Percentiles rank a stretch among this genome's conserved stretches.
Evolutionary conservation across 1,139 yeast genomes (phyloP).

Genomic region (Pichia cactophila): DNA sequence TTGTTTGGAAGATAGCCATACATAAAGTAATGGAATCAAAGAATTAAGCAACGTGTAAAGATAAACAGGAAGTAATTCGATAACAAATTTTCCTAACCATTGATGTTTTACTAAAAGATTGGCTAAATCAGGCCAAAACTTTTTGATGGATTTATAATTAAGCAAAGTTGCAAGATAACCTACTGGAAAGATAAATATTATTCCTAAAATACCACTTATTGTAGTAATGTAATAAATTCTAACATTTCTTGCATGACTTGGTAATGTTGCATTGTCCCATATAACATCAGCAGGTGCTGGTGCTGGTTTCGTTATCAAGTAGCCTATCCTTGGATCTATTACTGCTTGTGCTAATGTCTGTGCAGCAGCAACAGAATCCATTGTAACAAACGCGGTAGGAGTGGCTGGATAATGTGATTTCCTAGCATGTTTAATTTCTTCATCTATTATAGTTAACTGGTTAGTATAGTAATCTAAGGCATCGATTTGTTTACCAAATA

Average conservation of each 20-base stretch:
- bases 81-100: slow-evolving; percentile 66
- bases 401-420: slow-evolving; percentile 59
- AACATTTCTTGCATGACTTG: slow-evolving; percentile 45
- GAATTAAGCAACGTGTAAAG: slow-evolving; percentile 63
- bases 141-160: slow-evolving; percentile 61
- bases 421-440: slow-evolving; percentile 52
- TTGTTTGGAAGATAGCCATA: slow-evolving; percentile 57
- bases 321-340: slow-evolving; percentile 68
- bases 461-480: slow-evolving; percentile 58
- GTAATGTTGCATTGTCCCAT: slow-evolving; percentile 64
- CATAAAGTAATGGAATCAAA: slow-evolving; percentile 61
- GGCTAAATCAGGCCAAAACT: slow-evolving; percentile 69
- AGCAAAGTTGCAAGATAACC: slow-evolving; percentile 67
- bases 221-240: slow-evolving; percentile 56
- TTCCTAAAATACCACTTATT: slow-evolving; percentile 53
- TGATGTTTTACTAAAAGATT: slow-evolving; percentile 48
- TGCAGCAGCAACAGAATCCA: slow-evolving; percentile 80
- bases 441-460: slow-evolving; percentile 50
- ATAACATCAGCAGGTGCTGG: slow-evolving; percentile 78
- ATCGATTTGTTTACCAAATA: slow-evolving; percentile 52
- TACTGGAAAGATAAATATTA: slow-evolving; percentile 61
- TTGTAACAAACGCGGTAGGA: slow-evolving; percentile 70
- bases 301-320: slow-evolving; percentile 60
- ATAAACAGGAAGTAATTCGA: slow-evolving; percentile 71
- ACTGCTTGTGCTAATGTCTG: slow-evolving; percentile 85